Evolutionary conservation across 2,329 filamentous ascomycete genomes (phyloP).

Genomic region (Fusarium chuoi): DNA sequence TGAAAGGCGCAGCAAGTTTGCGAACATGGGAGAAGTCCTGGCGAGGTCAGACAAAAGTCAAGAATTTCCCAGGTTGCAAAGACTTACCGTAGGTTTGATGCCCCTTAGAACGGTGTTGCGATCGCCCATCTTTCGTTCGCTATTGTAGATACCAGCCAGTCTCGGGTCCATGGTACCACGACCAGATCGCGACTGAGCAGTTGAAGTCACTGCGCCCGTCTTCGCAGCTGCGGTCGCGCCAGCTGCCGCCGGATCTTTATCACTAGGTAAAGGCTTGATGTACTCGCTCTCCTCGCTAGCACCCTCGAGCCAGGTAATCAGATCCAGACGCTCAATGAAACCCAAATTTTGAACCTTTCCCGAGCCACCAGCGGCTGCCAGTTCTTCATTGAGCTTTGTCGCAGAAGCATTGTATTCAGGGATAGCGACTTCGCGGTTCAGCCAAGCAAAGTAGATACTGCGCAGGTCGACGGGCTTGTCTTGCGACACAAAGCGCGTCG

Average conservation of each 20-base stretch:
- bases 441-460: slow-evolving; percentile 96
- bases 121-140: slow-evolving; percentile 91
- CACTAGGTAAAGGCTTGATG: slow-evolving; percentile 83
- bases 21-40: slow-evolving; percentile 95
- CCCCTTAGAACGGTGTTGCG: slow-evolving; percentile 89
- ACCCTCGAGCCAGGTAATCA: slow-evolving; percentile 93
- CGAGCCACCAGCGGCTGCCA: slow-evolving; percentile 68
- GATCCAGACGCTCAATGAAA: slow-evolving; percentile 90
- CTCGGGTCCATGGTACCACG: slow-evolving; percentile 81
- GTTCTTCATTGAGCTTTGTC: slow-evolving; percentile 81
- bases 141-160: slow-evolving; percentile 87
- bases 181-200: slow-evolving; percentile 62
- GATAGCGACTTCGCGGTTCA: slow-evolving; percentile 89
- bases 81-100: slow-evolving; percentile 83
- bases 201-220: slow-evolving; percentile 54
- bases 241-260: slow-evolving; percentile 57
- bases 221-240: slow-evolving; percentile 52
- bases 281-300: slow-evolving; percentile 92
- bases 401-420: slow-evolving; percentile 91
- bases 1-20: slow-evolving; percentile 83
- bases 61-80: neutral
- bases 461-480: slow-evolving; percentile 83
- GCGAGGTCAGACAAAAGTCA: slow-evolving; percentile 10
- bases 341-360: slow-evolving; percentile 86
- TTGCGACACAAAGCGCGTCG: slow-evolving; percentile 89